Percentiles rank a stretch among this genome's conserved stretches.
These are phyloP conservation scores for Tetragonia tetragonoides DNA, from an alignment of 148 eudicot genomes.

Conservation along the genomic window DNA sequence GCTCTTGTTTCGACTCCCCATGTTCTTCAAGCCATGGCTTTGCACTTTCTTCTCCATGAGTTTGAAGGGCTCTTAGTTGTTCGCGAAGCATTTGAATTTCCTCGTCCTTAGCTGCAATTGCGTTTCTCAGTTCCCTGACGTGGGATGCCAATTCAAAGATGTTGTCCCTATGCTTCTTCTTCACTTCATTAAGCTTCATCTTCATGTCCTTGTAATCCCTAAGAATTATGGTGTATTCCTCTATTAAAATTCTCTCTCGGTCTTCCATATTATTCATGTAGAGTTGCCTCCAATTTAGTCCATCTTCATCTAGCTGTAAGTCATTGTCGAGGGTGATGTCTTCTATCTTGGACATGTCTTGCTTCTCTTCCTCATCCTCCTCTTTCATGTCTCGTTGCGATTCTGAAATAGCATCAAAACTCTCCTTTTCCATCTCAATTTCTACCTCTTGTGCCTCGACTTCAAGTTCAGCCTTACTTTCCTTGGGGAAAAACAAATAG, in stretches of 20 bases:
- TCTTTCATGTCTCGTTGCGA: conserved; percentile 22
- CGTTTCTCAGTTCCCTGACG: conserved; percentile 48
- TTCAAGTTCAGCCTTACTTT: conserved; percentile 28
- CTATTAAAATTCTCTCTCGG: conserved; percentile 58
- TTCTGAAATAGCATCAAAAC: not conserved
- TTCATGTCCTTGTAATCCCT: conserved; percentile 64
- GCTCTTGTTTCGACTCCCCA: conserved; percentile 1
- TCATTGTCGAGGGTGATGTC: conserved; percentile 27
- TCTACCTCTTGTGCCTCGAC: conserved; percentile 28
- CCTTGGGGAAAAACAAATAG: conserved; percentile 15
- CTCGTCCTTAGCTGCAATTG: conserved; percentile 52
- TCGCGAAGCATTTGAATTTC: conserved; percentile 52
- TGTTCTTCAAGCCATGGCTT: conserved; percentile 16
- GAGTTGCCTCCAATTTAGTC: conserved; percentile 61
- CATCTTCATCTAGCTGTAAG: conserved; percentile 31
- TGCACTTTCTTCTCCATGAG: conserved; percentile 8
- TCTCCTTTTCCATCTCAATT: conserved; percentile 28
- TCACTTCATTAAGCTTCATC: conserved; percentile 55
- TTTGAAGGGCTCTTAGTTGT: conserved; percentile 38
- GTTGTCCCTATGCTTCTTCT: conserved; percentile 57
- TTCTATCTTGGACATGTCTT: conserved; percentile 16
- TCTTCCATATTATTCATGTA: conserved; percentile 60
- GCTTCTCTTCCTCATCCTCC: conserved; percentile 35
- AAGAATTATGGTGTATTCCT: conserved; percentile 59
- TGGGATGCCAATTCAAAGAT: conserved; percentile 47